A percentile compares a stretch with the other conserved stretches of the same genome.
These are phyloP conservation scores for Chrysoporthe austroafricana DNA, from an alignment of 2,329 filamentous ascomycete species.

Conservation along the genomic window DNA sequence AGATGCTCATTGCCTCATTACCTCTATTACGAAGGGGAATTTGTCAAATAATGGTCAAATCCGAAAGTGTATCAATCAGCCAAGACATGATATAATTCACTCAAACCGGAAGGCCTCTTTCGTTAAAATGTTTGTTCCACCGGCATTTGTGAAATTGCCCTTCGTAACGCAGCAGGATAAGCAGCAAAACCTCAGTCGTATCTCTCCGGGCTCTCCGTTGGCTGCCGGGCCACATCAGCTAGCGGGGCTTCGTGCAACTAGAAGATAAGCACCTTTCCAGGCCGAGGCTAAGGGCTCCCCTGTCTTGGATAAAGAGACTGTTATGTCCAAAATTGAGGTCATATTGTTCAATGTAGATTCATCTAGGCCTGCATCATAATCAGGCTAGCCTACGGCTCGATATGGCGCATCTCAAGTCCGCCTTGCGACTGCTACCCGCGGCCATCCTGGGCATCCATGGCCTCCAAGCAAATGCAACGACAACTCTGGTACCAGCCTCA, in stretches of 20 bases:
- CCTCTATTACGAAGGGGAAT: neutral
- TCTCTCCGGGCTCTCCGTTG: neutral
- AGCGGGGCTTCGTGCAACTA: neutral
- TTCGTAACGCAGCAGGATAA: neutral
- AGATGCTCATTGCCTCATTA: neutral
- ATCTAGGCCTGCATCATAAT: neutral
- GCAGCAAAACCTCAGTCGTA: neutral
- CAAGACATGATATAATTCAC: too few species aligned
- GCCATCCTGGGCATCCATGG: neutral
- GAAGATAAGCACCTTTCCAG: constrained; percentile 1
- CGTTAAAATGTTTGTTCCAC: neutral
- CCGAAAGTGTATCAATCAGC: too few species aligned
- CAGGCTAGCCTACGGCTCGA: too few species aligned
- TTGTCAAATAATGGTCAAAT: too few species aligned
- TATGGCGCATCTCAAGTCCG: neutral
- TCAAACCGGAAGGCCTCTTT: neutral
- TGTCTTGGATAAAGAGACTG: neutral
- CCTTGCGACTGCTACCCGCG: neutral
- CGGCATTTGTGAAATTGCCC: neutral
- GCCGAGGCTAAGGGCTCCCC: neutral
- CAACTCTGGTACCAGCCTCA: constrained; percentile 32
- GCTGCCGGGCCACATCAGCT: neutral
- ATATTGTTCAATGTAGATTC: neutral
- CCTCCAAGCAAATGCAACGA: constrained; percentile 5
- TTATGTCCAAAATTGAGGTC: neutral